A percentile compares a stretch with the other conserved stretches of the same genome.
These are phyloP conservation scores for Candida namnaoensis DNA, from an alignment of 805 yeast genomes.

Conservation along the genomic window DNA sequence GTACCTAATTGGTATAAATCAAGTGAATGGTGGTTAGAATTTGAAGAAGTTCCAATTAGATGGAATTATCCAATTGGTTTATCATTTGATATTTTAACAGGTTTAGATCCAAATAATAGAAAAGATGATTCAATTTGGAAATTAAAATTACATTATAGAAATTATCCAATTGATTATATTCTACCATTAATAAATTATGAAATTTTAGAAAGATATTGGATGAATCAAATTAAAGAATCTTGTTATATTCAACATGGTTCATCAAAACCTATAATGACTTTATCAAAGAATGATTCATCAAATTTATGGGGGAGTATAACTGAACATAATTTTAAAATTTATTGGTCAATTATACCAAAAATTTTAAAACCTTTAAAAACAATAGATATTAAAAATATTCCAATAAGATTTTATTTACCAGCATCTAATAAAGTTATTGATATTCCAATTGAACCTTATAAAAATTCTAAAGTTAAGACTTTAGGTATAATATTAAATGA, in stretches of 20 bases:
- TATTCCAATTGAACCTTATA: slow-evolving; percentile 17
- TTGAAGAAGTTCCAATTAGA: slow-evolving; percentile 50
- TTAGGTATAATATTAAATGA: slow-evolving; percentile 31
- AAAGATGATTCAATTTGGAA: slow-evolving; percentile 32
- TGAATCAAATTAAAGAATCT: slow-evolving; percentile 78
- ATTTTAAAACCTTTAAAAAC: slow-evolving; percentile 14
- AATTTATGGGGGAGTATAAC: slow-evolving; percentile 47
- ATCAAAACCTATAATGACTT: slow-evolving; percentile 72
- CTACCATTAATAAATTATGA: slow-evolving; percentile 25
- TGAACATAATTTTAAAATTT: slow-evolving; percentile 23
- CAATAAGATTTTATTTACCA: slow-evolving; percentile 38
- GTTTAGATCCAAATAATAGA: slow-evolving; percentile 22
- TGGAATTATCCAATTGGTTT: slow-evolving; percentile 75
- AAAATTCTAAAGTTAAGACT: slow-evolving; percentile 10
- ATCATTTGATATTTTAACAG: slow-evolving; percentile 45
- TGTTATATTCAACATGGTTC: slow-evolving; percentile 68
- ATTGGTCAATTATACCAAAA: slow-evolving; percentile 9
- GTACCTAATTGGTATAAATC: slow-evolving; percentile 16
- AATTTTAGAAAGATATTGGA: slow-evolving; percentile 44
- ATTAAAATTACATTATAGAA: slow-evolving; percentile 30
- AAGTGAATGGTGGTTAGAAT: slow-evolving; percentile 55
- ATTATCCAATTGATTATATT: slow-evolving; percentile 35
- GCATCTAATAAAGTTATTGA: slow-evolving; percentile 27
- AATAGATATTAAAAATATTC: slow-evolving; percentile 27
- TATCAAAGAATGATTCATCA: slow-evolving; percentile 55